A percentile compares a stretch with the other conserved stretches of the same genome.
Conservation (phyloP, 305 asterid genomes). For the Petunia hybrid region DNA sequence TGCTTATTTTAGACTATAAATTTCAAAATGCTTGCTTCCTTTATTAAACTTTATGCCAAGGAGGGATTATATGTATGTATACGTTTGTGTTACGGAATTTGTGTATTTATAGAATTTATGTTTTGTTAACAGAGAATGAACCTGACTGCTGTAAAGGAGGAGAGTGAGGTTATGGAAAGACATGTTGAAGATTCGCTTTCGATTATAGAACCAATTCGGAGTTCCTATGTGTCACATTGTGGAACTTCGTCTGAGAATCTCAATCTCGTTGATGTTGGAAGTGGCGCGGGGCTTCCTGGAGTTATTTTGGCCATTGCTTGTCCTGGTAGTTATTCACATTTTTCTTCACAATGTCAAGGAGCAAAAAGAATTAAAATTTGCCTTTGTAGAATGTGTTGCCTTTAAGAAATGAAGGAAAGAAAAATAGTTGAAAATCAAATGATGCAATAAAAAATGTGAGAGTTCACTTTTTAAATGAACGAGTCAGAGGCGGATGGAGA, state of each 20-base stretch:
- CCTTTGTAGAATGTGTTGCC: no score
- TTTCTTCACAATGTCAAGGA: neutral
- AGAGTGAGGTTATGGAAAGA: slow-evolving; percentile 85
- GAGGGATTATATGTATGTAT: neutral
- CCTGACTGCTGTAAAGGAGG: slow-evolving; percentile 84
- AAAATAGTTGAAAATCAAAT: no score
- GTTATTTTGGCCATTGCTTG: slow-evolving; percentile 85
- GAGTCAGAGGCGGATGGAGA: no score
- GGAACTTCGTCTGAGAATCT: slow-evolving; percentile 68
- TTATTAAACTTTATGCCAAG: no score
- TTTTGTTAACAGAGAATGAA: slow-evolving; percentile 80
- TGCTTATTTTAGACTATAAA: no score
- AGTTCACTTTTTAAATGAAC: no score
- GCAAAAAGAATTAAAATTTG: no score
- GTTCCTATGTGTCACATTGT: slow-evolving; percentile 58
- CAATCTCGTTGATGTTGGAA: slow-evolving; percentile 87
- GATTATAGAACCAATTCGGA: slow-evolving; percentile 65
- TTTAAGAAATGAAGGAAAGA: no score
- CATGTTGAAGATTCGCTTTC: slow-evolving; percentile 92
- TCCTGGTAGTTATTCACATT: slow-evolving; percentile 57
- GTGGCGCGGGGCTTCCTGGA: slow-evolving; percentile 98
- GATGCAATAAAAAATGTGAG: no score
- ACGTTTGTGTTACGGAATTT: slow-evolving; percentile 16
- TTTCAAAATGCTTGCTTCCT: no score
- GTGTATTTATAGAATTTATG: neutral